Evolutionary conservation across 495 filamentous ascomycete genomes (phyloP), one percentile per base, ranked within the genome.

Genomic region (Stereocaulon alpinum): DNA sequence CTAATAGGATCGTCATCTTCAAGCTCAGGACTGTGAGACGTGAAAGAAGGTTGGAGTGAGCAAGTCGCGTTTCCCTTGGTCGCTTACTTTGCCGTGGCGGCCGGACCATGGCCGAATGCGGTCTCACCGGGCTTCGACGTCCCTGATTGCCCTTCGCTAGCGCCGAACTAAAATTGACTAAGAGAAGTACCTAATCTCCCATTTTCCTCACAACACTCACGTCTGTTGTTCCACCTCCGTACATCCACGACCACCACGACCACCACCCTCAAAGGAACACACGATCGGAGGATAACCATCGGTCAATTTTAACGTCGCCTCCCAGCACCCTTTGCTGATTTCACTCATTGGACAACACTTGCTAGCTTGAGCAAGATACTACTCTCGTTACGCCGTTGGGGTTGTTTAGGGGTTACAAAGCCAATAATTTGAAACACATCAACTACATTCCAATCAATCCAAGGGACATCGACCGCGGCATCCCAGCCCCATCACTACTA

Each of bases 371-470:
- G 24, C 2, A 6, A 40, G 40, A 4, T 44, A 40, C 22, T 44
- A 51, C 43, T 57, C 24, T 58, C 56, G 45, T 58, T 58, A 58
- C 56, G 56, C 40, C 20, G 22, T 42, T n/a, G 34, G 43, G 43
- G 14, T 40, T 34, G 43, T 40, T 40, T 40, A 29, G 45, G 15
- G 34, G 45, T 27, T 34, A 18, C 24, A 18, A 18, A 58, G 44
- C 56, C 34, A 27, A 50, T n/a, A 58, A 12, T 55, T 30, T 55
- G 49, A 52, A 52, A 52, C 40, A 32, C 56, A 41, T 58, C 34
- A 17, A 12, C 56, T 50, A 45, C 55, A 56, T 56, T 56, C 42
- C 55, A 34, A 45, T 41, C 32, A 58, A 27, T 40, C 48, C 12
- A 32, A 43, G 32, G 17, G 18, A 22, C 18, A 37, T 51, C 29